These are phyloP conservation scores for Phaeomoniella chlamydospora DNA, from an alignment of 2,329 filamentous ascomycete genomes.

Conservation along the genomic window DNA sequence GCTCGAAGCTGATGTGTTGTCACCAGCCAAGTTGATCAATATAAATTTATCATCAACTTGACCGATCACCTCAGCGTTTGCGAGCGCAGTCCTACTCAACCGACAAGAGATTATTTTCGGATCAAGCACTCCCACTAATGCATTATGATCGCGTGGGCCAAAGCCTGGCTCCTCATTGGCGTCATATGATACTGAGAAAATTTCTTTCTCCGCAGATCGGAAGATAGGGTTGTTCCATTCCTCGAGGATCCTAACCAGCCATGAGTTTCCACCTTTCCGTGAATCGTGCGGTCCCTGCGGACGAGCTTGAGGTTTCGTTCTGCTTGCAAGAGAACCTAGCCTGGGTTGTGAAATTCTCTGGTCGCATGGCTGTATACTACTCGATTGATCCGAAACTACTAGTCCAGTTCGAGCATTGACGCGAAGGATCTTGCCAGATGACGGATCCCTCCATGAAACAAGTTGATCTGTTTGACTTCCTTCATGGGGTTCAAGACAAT, in stretches of 20 bases:
- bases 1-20: constrained; percentile 1
- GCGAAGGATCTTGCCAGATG: constrained; percentile 30
- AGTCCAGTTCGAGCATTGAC: constrained; percentile 27
- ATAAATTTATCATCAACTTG: constrained; percentile 91
- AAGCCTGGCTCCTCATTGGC: constrained; percentile 10
- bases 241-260: constrained; percentile 46
- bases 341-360: constrained; percentile 4
- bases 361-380: neutral
- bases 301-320: no score
- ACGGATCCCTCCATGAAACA: constrained; percentile 43
- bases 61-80: constrained; percentile 49
- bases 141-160: neutral
- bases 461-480: constrained; percentile 11
- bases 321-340: constrained; percentile 7
- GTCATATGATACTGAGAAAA: constrained; percentile 21
- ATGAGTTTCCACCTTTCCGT: constrained; percentile 20
- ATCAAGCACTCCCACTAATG: neutral
- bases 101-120: constrained; percentile 6
- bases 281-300: neutral
- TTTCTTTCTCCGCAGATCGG: constrained; percentile 27
- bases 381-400: constrained; percentile 4
- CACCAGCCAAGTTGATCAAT: constrained; percentile 31
- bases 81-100: constrained; percentile 49
- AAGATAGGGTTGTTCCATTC: constrained; percentile 71
- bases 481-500: constrained; percentile 2